Percentiles rank a stretch among this genome's conserved stretches.
Conservation (phyloP, 306 rosid species). For the Begonia loranthoides region DNA sequence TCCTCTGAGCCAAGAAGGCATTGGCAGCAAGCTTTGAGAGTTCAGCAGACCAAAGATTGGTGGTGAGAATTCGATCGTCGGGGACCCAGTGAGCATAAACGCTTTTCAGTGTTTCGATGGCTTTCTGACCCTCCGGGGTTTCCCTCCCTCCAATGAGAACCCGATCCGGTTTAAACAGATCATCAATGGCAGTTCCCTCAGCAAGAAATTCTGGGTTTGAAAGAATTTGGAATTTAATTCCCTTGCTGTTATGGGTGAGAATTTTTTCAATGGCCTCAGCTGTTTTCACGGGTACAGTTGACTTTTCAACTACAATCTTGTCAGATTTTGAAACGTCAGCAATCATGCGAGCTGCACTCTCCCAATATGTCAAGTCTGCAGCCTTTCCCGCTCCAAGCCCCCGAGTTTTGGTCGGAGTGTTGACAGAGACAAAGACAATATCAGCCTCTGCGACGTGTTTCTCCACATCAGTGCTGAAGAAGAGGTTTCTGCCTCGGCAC, state of each 20-base stretch:
- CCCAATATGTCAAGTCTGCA: constrained; percentile 92
- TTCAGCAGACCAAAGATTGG: constrained; percentile 94
- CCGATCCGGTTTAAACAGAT: constrained; percentile 68
- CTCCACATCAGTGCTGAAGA: constrained; percentile 93
- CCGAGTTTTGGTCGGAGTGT: constrained; percentile 78
- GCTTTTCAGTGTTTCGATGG: constrained; percentile 55
- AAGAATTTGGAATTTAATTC: constrained; percentile 73
- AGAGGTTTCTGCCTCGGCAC: constrained; percentile 84
- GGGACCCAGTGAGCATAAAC: constrained; percentile 91
- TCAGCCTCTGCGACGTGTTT: constrained; percentile 76
- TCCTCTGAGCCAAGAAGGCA: constrained; percentile 93
- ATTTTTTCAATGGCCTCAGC: constrained; percentile 95
- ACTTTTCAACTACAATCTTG: constrained; percentile 91
- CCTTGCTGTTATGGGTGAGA: constrained; percentile 80
- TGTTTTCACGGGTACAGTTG: constrained; percentile 94
- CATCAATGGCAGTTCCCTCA: constrained; percentile 86
- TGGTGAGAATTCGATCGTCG: constrained; percentile 60
- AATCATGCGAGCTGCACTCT: constrained; percentile 94
- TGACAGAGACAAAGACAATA: constrained; percentile 89
- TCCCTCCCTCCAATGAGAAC: constrained; percentile 94
- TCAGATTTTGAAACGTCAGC: constrained; percentile 83
- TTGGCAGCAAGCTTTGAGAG: constrained; percentile 93
- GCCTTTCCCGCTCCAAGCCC: constrained; percentile 97
- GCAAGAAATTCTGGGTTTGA: constrained; percentile 95
- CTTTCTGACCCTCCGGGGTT: constrained; percentile 63